Base-by-base conservation (phyloP, 768 basidiomycete species). In the Tylopilus felleus region DNA sequence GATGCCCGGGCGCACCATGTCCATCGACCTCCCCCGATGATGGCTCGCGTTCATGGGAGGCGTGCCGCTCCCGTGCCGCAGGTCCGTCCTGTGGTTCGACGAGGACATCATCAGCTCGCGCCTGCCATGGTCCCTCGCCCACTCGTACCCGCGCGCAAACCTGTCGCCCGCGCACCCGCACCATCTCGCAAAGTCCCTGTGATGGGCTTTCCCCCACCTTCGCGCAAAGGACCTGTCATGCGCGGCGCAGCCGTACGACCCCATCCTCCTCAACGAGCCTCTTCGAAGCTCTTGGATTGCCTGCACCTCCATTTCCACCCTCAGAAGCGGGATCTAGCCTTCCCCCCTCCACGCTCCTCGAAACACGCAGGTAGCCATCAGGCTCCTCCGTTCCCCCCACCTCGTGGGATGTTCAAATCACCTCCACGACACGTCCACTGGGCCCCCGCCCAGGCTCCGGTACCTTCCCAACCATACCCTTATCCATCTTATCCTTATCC, bases 401-500 rank as follows among this genome's bases (percentile, higher is more conserved):
- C 65, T 52, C 61, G 61, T 28, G 61, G 64, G 8, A 56, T 28
- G 22, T 13, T 53, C 1, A 59, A 33, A 41, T 29, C 51, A 10
- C 63, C 57, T 21, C 49, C 64, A 33, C 51, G 66, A 29, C 65
- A 64, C 46, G 65, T 67, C 5, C 65, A 67, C 53, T 67, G 65
- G 65, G 66, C 62, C 1, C 65, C 65, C 22, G 64, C 66, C n/a
- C 65, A 67, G 48, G 66, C 64, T 1, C 56, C 64, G 9, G 51
- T 63, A 0, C 66, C 66, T 8, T 19, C 54, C 6, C 61, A 63
- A 9, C 60, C 66, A 13, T 68, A 68, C 17, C 66, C 65, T 43
- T 68, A 66, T 36, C 65, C 66, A 0, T 63, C 65, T 2, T 47
- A 58, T 21, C 1, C 65, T 2, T 47, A 58, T 21, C 1, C n/a